A percentile compares a stretch with the other conserved stretches of the same genome.
These are phyloP conservation scores for Mrakiaceae sp. DNA, from an alignment of 1,284 basidiomycete genomes.

Conservation along the genomic window DNA sequence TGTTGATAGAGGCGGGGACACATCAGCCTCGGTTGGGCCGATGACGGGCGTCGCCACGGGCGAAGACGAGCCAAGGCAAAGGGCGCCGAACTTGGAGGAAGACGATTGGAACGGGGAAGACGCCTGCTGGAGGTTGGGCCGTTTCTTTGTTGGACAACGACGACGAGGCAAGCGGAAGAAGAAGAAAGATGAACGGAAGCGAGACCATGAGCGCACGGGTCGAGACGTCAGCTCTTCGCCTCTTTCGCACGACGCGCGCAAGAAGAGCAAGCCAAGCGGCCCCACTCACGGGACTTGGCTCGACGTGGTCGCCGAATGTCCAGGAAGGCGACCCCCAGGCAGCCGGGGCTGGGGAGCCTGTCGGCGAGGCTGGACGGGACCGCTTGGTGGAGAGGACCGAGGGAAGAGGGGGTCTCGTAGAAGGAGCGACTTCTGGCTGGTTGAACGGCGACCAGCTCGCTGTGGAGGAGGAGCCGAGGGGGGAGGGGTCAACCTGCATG, in stretches of 20 bases:
- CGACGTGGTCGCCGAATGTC: not conserved
- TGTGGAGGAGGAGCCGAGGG: not conserved
- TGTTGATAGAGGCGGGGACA: not conserved
- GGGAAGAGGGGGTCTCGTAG: not conserved
- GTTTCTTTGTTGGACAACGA: too few relatives aligned
- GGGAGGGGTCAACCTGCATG: slow-evolving; percentile 1
- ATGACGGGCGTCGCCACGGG: not conserved
- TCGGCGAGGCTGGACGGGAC: not conserved
- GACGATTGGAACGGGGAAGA: not conserved
- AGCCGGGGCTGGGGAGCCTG: not conserved
- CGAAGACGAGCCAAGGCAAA: not conserved
- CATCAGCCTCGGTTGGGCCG: not conserved
- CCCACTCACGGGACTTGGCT: not conserved
- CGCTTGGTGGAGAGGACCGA: not conserved
- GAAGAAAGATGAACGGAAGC: not conserved
- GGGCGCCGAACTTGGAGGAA: not conserved
- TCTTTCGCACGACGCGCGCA: too few relatives aligned
- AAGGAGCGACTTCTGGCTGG: not conserved
- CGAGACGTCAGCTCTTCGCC: too few relatives aligned
- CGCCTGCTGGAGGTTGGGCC: too few relatives aligned
- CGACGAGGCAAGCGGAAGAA: not conserved
- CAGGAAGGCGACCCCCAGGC: too few relatives aligned
- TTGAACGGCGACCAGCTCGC: not conserved
- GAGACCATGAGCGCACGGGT: not conserved
- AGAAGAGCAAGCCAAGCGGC: not conserved